Conservation (phyloP, 2,329 filamentous ascomycete species). For the Ciborinia camelliae region DNA sequence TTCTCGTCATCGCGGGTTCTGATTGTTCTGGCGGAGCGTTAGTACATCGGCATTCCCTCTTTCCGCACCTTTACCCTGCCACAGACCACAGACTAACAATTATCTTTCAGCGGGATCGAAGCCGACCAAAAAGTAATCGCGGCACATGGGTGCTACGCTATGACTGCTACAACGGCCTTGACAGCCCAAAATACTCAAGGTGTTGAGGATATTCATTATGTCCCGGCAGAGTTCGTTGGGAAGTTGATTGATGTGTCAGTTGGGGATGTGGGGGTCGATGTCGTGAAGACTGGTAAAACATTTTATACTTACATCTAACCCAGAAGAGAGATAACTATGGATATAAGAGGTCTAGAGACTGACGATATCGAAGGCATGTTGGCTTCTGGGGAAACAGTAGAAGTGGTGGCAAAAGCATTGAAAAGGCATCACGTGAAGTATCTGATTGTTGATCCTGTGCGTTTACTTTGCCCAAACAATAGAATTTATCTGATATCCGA, state of each 20-base stretch:
- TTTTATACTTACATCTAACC: slow-evolving; percentile 16
- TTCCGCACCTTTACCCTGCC: slow-evolving; percentile 19
- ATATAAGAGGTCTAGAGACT: not conserved
- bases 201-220: slow-evolving; percentile 75
- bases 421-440: slow-evolving; percentile 52
- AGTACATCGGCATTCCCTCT: slow-evolving; percentile 39
- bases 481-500: slow-evolving; percentile 20
- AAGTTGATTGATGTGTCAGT: slow-evolving; percentile 84
- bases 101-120: slow-evolving; percentile 70
- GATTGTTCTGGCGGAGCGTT: slow-evolving; percentile 75
- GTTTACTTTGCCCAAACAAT: slow-evolving; percentile 21
- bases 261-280: slow-evolving; percentile 80
- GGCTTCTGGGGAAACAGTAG: slow-evolving; percentile 66
- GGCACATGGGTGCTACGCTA: slow-evolving; percentile 89
- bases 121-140: slow-evolving; percentile 94
- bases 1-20: slow-evolving; percentile 69
- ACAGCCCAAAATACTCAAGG: slow-evolving; percentile 94
- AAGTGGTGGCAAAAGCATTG: slow-evolving; percentile 64
- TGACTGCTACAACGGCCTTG: slow-evolving; percentile 91
- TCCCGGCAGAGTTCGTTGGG: slow-evolving; percentile 73
- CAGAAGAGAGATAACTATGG: not conserved
- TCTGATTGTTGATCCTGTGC: slow-evolving; percentile 73
- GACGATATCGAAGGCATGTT: slow-evolving; percentile 65
- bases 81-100: slow-evolving; percentile 21
- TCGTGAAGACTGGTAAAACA: slow-evolving; percentile 80